Evolutionary conservation across 352 stramenopile genomes (phyloP), one percentile per base, ranked within the genome.

Genomic region (Phytophthora syringae): DNA sequence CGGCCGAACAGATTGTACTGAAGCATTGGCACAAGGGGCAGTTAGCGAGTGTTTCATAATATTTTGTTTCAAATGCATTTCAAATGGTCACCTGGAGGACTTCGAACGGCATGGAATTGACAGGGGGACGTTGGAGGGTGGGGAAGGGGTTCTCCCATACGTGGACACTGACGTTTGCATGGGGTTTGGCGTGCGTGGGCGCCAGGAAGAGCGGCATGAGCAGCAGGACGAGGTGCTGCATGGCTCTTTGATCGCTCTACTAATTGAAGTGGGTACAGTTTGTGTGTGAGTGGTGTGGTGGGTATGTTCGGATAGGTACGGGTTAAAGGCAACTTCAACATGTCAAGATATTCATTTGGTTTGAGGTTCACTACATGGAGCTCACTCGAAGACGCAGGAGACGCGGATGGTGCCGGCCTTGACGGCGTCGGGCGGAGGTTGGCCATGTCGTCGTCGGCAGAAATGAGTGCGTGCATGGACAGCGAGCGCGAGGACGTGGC

Each of bases 1-100:
- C 86, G 74, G 3, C 83, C 84, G 64, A 95, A 95, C 5, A 93
- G 62, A 60, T 95, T 95, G 75, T 95, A 95, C 77, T 95, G 49
- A n/a, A 54, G 27, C 20, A 67, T 55, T 25, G 7, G 20, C 9
- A 11, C 7, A 27, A 12, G n/a, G n/a, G n/a, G n/a, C n/a, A 2
- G 37, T 43, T 43, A 43, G 32, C 12, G 11, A 18, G 40, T 47
- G 40, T 27, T 47, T 47, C 15, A 47, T 18, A 4, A 27, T n/a
- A n/a, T n/a, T n/a, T n/a, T n/a, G n/a, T n/a, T n/a, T n/a, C n/a
- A n/a, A n/a, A 44, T 24, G 28, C 37, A 25, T 51, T n/a, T n/a
- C 21, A 50, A 55, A 50, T 6, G 13, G 24, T 54, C 53, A 88
- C 79, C 79, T 88, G 81, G 18, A 90, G 63, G 24, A 90, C 77